phyloP scores from a whole-genome alignment of 2,329 filamentous ascomycete genomes.

The Colletotrichum sp. region DNA sequence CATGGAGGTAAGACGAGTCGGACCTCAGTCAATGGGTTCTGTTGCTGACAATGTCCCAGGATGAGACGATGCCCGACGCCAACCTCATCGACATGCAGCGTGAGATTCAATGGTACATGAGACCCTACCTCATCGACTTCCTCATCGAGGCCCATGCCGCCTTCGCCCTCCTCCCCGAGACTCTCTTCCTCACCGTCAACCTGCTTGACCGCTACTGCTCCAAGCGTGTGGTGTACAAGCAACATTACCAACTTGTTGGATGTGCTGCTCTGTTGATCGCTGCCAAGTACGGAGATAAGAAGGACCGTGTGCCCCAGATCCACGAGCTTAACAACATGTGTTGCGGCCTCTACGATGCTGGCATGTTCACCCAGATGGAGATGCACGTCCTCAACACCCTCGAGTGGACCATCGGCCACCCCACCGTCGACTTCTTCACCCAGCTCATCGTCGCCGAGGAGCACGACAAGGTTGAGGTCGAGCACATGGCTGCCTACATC shows the following conservation, averaged over 20 bases:
- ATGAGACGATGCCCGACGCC: constrained; percentile 91
- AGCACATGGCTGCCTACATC: constrained; percentile 94
- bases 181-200: constrained; percentile 94
- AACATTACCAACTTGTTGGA: constrained; percentile 97
- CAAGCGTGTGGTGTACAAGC: constrained; percentile 96
- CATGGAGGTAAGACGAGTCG: constrained; percentile 74
- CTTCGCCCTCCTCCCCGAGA: constrained; percentile 92
- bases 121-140: constrained; percentile 97
- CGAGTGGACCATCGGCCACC: constrained; percentile 94
- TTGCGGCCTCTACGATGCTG: constrained; percentile 95
- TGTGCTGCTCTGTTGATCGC: constrained; percentile 96
- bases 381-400: constrained; percentile 99
- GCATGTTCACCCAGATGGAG: constrained; percentile 99
- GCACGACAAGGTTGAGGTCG: constrained; percentile 79
- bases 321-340: constrained; percentile 99
- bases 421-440: constrained; percentile 92
- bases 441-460: constrained; percentile 86
- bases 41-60: constrained; percentile 39
- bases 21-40: no score
- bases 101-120: constrained; percentile 99
- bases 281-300: constrained; percentile 98
- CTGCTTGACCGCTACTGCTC: constrained; percentile 98
- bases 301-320: constrained; percentile 97
- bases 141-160: constrained; percentile 95
- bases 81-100: constrained; percentile 98